A percentile compares a stretch with the other conserved stretches of the same genome.
These are phyloP conservation scores for Francoa sonchifolia DNA, from an alignment of 441 rosid genomes.

Conservation along the genomic window DNA sequence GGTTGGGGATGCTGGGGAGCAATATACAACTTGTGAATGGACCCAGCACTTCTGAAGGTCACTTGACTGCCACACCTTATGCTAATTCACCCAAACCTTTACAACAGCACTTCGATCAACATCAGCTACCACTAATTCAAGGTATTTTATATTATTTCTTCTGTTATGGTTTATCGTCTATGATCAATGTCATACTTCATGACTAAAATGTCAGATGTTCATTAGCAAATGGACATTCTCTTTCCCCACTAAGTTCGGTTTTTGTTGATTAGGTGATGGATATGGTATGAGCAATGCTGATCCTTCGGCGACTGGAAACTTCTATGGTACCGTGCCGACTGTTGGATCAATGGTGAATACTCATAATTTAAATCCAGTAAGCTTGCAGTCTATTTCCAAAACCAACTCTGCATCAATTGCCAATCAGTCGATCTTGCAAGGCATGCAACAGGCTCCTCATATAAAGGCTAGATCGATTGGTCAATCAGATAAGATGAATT, in stretches of 20 bases:
- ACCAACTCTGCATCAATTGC: constrained; percentile 38
- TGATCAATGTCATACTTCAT: too few species aligned
- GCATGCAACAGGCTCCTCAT: constrained; percentile 33
- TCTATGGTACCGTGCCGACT: constrained; percentile 51
- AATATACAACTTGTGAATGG: constrained; percentile 50
- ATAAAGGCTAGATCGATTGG: constrained; percentile 33
- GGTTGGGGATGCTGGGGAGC: constrained; percentile 57
- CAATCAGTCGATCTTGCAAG: constrained; percentile 40
- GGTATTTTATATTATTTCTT: constrained; percentile 28
- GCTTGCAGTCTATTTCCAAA: constrained; percentile 53
- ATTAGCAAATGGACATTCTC: too few species aligned
- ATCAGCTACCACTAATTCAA: constrained; percentile 50
- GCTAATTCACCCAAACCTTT: constrained; percentile 54
- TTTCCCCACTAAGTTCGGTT: too few species aligned
- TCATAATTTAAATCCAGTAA: constrained; percentile 46
- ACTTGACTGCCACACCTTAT: constrained; percentile 30
- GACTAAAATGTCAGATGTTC: too few species aligned
- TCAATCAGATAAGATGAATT: constrained; percentile 44
- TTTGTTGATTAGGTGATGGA: constrained; percentile 62
- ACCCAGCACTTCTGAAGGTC: constrained; percentile 48
- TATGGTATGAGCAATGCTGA: constrained; percentile 54
- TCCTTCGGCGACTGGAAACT: constrained; percentile 57
- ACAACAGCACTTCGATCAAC: constrained; percentile 62
- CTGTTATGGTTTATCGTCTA: too few species aligned
- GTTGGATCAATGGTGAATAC: constrained; percentile 50